Evolutionary conservation across 1,284 basidiomycete species (phyloP), one percentile per base, ranked within the genome.

Genomic region (Kalmanozyma brasiliensis): DNA sequence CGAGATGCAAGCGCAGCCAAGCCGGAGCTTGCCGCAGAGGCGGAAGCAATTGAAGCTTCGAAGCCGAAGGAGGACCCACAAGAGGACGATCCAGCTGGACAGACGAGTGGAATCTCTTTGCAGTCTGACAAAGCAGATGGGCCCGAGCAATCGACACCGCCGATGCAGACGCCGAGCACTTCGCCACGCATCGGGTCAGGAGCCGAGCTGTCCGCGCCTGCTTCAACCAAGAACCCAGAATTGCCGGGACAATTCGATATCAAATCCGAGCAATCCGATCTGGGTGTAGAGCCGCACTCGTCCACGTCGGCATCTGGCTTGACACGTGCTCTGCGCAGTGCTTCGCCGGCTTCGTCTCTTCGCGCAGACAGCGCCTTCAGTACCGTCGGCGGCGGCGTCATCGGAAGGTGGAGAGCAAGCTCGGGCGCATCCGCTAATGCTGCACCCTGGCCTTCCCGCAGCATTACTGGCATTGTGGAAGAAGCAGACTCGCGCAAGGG

Each of bases 101-200:
- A 58, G 35, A 59, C 55, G 6, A 58, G 55, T 37, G 65, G 65
- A 9, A 55, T 68, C 16, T 68, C 65, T 16, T 3, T 59, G 7
- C 53, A 35, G 20, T 68, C 65, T 16, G 58, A 67, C 16, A 51
- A 51, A 45, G 41, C 48, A 16, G 64, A 58, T 17, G 45, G 24
- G 24, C 30, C 47, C 4, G 59, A 68, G 1, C 59, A 47, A 23
- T 49, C 49, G 35, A 68, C 65, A 0, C 65, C 65, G n/a, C 59
- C 65, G 5, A 68, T 68, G 65, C 59, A 62, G 51, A 68, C 65
- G 32, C 65, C 59, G 4, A 59, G 58, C 10, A 55, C 59, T 13
- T 68, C 65, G 23, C 65, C 65, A 10, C 46, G 40, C 1, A 22
- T 43, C 10, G 48, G 44, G 0, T 55, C 52, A 16, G 29, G 22